phyloP scores from a whole-genome alignment of 768 basidiomycete genomes.

The Russula virescens region DNA sequence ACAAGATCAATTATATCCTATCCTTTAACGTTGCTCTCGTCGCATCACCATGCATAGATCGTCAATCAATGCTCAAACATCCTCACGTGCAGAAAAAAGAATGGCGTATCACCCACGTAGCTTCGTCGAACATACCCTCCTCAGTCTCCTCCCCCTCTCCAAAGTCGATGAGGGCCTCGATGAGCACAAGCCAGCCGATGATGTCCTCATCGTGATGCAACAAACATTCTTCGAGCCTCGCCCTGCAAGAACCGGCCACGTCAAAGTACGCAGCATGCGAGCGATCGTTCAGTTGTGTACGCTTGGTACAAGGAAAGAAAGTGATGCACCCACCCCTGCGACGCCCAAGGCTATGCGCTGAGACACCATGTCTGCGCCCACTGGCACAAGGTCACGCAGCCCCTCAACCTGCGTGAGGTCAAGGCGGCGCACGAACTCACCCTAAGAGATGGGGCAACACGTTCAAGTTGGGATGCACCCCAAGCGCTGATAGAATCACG shows the following conservation, averaged over 20 bases:
- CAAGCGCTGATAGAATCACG: conserved; percentile 60
- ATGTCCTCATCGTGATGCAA: conserved; percentile 58
- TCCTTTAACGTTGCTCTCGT: conserved; percentile 44
- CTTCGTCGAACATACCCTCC: conserved; percentile 69
- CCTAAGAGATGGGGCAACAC: conserved; percentile 71
- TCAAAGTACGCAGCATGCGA: no score
- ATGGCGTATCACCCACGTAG: conserved; percentile 48
- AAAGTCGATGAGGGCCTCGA: conserved; percentile 91
- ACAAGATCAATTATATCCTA: conserved; percentile 50
- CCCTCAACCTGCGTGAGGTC: conserved; percentile 90
- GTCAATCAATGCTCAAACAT: conserved; percentile 1
- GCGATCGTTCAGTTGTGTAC: no score
- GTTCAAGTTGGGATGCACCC: conserved; percentile 49
- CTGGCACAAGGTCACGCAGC: conserved; percentile 76
- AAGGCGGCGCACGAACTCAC: no score
- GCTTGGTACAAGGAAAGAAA: conserved; percentile 29
- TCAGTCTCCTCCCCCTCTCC: conserved; percentile 90
- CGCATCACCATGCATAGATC: conserved; percentile 42
- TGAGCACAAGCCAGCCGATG: conserved; percentile 62
- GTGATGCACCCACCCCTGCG: conserved; percentile 49
- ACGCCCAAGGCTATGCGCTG: conserved; percentile 72
- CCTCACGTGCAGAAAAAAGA: no score
- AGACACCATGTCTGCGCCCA: conserved; percentile 81
- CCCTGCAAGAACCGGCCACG: no score
- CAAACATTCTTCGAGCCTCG: conserved; percentile 47